phyloP scores from a whole-genome alignment of 129 eudicot genomes.

The Logfia minima region DNA sequence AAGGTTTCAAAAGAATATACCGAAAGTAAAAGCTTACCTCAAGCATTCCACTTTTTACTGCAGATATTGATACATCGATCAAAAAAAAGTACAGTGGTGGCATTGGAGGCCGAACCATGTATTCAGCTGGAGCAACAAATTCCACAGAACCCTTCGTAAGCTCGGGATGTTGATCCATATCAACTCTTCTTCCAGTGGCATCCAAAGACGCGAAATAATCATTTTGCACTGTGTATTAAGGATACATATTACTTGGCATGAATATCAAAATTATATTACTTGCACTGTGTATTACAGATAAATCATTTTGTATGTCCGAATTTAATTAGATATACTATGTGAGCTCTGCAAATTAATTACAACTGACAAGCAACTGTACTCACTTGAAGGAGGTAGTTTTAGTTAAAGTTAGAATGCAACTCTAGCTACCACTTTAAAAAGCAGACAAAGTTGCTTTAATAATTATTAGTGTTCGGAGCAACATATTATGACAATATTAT shows the following conservation, averaged over 20 bases:
- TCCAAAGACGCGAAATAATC: slow-evolving; percentile 89
- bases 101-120: slow-evolving; percentile 99
- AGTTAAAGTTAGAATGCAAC: not conserved
- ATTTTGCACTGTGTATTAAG: slow-evolving; percentile 58
- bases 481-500: not conserved
- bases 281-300: not conserved
- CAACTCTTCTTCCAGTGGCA: slow-evolving; percentile 78
- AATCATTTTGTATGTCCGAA: not conserved
- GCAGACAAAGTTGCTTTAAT: not conserved
- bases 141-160: slow-evolving; percentile 93
- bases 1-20: not conserved
- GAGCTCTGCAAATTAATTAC: not conserved
- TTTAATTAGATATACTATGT: no score
- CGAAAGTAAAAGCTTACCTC: slow-evolving; percentile 53
- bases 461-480: not conserved
- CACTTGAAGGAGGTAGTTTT: not conserved
- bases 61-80: slow-evolving; percentile 88
- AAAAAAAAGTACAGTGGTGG: slow-evolving; percentile 86
- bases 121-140: slow-evolving; percentile 96
- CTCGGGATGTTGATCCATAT: slow-evolving; percentile 90
- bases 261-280: slow-evolving; percentile 4
- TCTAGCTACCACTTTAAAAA: not conserved
- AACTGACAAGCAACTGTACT: not conserved
- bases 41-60: slow-evolving; percentile 91
- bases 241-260: slow-evolving; percentile 30